Evolutionary conservation across 2,329 filamentous ascomycete genomes (phyloP).

Genomic region (Cercospora sp.): DNA sequence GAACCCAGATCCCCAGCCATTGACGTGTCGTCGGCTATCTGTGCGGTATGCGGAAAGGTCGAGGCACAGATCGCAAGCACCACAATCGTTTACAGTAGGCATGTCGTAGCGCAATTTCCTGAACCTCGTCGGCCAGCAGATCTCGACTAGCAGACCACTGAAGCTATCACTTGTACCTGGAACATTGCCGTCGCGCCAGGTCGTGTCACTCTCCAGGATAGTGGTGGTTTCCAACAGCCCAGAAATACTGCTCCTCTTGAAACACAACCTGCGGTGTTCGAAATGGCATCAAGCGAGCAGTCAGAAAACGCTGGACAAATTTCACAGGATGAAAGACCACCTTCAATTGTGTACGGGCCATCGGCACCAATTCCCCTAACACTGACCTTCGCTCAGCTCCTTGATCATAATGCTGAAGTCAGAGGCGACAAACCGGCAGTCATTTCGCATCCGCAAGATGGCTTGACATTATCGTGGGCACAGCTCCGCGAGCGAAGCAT

Average conservation of each 20-base stretch:
- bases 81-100: background rate
- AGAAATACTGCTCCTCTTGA: background rate
- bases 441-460: constrained; percentile 34
- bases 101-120: background rate
- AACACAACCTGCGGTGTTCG: background rate
- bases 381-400: constrained; percentile 34
- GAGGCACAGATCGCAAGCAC: background rate
- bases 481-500: constrained; percentile 33
- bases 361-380: constrained; percentile 33
- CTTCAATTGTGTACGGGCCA: constrained; percentile 36
- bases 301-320: constrained; percentile 3
- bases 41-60: background rate
- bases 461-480: constrained; percentile 27
- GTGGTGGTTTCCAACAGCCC: background rate
- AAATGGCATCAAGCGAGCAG: constrained; percentile 15
- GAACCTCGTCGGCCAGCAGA: background rate
- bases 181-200: background rate
- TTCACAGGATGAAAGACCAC: constrained; percentile 27
- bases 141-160: background rate
- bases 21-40: constrained; percentile 10
- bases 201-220: background rate
- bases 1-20: constrained; percentile 1
- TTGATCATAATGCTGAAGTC: constrained; percentile 35
- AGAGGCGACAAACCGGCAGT: constrained; percentile 32
- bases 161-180: background rate